Base-by-base conservation (phyloP, 306 rosid species). In the Parietaria judaica region DNA sequence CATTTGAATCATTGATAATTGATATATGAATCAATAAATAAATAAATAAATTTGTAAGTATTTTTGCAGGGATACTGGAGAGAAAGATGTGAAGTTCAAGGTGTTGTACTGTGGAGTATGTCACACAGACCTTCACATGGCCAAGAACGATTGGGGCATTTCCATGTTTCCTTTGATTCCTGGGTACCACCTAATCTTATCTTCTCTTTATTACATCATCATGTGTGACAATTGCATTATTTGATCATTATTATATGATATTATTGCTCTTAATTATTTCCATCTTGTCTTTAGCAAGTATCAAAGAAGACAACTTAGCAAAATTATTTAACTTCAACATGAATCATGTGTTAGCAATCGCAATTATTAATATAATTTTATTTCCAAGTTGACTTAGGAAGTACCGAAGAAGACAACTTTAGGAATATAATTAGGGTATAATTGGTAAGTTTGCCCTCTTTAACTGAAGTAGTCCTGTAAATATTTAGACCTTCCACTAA, bases 81-180 rank as follows among this genome's bases (percentile, higher is more conserved):
- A 15, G 48, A 60, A 60, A 11, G 64, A 60, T 45, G 64, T 60
- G 43, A 17, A 8, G 17, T 60, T 60, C 51, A 60, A n/a, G 17
- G 64, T 60, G 9, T 43, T 60, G 38, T 60, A 44, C 14, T 60
- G 64, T 45, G 64, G 64, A 7, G 8, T 60, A 8, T 84, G 89
- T 4, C 84, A 84, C 68, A 38, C 84, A 0, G 86, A 84, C 6
- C 66, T 78, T 8, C 89, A 60, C 51, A 41, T 44, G 52, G 52
- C 13, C 4, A 60, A 60, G 11, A 41, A 60, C 31, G 64, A 60
- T 4, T 60, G 64, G 64, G 64, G 64, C 34, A 45, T 15, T 1
- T 39, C 64, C 10, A 44, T 15, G 2, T 60, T 41, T 16, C 64
- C 64, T 4, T 13, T 60, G 6, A 48, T 60, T 6, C 64, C 64